phyloP scores from a whole-genome alignment of 805 yeast species.

The Debaryomyces prosopidis region DNA sequence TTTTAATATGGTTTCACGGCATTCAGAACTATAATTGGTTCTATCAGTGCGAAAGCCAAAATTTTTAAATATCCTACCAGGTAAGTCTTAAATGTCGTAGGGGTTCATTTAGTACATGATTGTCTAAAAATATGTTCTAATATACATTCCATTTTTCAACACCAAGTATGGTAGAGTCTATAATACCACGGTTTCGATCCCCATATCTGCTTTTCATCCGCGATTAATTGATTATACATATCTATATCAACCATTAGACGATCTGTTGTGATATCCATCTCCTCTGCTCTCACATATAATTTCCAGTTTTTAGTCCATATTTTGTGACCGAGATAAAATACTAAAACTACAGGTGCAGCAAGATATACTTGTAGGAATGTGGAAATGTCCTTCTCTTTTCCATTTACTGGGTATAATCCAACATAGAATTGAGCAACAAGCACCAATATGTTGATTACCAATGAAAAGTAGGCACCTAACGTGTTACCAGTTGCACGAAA shows the following conservation, averaged over 20 bases:
- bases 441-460: constrained; percentile 30
- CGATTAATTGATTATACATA: constrained; percentile 39
- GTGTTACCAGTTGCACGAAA: constrained; percentile 36
- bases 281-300: constrained; percentile 30
- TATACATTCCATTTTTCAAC: background rate
- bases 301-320: constrained; percentile 31
- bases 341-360: constrained; percentile 41
- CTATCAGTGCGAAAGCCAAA: too few relatives aligned
- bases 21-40: too few relatives aligned
- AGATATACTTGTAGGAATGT: constrained; percentile 53
- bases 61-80: too few relatives aligned
- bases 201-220: constrained; percentile 32
- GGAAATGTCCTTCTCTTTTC: constrained; percentile 18
- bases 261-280: constrained; percentile 46
- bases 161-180: constrained; percentile 1
- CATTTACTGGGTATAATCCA: constrained; percentile 38
- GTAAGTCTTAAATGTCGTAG: too few relatives aligned
- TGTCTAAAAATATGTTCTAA: too few relatives aligned
- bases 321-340: constrained; percentile 47
- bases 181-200: background rate
- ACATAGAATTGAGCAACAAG: constrained; percentile 40
- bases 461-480: constrained; percentile 36
- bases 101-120: too few relatives aligned
- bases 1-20: too few relatives aligned
- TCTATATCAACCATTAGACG: constrained; percentile 40